Evolutionary conservation across 495 filamentous ascomycete genomes (phyloP).

Genomic region (Penicillium cinerascens): DNA sequence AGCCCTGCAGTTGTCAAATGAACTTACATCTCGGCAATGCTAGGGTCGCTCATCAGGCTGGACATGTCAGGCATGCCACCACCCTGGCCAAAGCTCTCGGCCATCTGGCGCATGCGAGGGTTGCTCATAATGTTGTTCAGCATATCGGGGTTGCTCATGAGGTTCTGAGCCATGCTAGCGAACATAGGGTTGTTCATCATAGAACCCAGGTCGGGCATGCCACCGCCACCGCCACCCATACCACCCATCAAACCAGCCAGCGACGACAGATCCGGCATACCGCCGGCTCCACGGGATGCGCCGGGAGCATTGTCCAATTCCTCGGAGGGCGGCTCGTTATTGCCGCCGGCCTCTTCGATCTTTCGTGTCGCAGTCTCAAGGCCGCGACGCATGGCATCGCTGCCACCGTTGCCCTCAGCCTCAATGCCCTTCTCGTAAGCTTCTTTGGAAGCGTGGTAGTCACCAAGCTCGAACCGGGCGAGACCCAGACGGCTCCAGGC

Average conservation of each 20-base stretch:
- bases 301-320: slow-evolving; percentile 45
- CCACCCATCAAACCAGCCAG: slow-evolving; percentile 71
- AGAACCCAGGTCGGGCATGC: slow-evolving; percentile 78
- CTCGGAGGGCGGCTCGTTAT: slow-evolving; percentile 48
- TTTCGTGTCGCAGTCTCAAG: slow-evolving; percentile 84
- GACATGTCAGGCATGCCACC: slow-evolving; percentile 80
- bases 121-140: slow-evolving; percentile 91
- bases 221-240: slow-evolving; percentile 61
- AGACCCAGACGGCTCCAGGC: slow-evolving; percentile 91
- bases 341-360: slow-evolving; percentile 64
- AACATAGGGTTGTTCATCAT: slow-evolving; percentile 99
- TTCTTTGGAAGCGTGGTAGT: slow-evolving; percentile 87
- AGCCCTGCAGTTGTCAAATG: background rate
- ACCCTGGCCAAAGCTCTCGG: slow-evolving; percentile 49
- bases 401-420: slow-evolving; percentile 86
- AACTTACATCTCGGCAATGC: slow-evolving; percentile 87
- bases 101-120: slow-evolving; percentile 80
- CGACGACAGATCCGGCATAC: slow-evolving; percentile 73
- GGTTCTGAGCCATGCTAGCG: slow-evolving; percentile 87
- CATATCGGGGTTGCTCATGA: slow-evolving; percentile 93
- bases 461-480: slow-evolving; percentile 83
- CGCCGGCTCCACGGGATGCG: slow-evolving; percentile 54
- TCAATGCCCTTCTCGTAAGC: slow-evolving; percentile 93
- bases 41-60: slow-evolving; percentile 84
- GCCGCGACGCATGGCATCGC: slow-evolving; percentile 80